Percentiles rank a stretch among this genome's conserved stretches.
Conservation (phyloP, 768 basidiomycete genomes). For the Omphalotus guepiniiformis region DNA sequence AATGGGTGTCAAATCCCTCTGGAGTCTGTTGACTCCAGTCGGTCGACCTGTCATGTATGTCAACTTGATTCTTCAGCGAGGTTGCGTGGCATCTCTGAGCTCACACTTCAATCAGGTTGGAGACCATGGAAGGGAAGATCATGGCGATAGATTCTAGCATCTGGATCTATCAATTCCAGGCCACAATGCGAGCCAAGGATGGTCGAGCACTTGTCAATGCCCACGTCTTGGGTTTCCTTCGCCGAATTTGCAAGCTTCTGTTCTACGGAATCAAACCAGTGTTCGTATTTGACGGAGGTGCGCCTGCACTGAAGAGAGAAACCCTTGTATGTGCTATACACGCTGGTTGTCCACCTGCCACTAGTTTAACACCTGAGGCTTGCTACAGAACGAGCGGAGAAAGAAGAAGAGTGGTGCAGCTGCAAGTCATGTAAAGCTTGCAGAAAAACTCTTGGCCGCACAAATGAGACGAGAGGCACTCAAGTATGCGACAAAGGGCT, state of each 20-base stretch:
- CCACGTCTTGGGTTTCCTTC: slow-evolving; percentile 86
- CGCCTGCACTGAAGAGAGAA: slow-evolving; percentile 81
- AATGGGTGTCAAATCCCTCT: slow-evolving; percentile 98
- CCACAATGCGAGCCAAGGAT: slow-evolving; percentile 98
- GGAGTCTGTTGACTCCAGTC: slow-evolving; percentile 90
- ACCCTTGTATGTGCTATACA: slow-evolving; percentile 77
- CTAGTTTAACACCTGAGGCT: neutral
- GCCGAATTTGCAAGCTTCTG: slow-evolving; percentile 89
- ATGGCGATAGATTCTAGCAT: slow-evolving; percentile 99
- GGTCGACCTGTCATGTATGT: slow-evolving; percentile 89
- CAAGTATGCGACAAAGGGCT: slow-evolving; percentile 45
- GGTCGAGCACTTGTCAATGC: slow-evolving; percentile 88
- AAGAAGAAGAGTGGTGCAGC: slow-evolving; percentile 90
- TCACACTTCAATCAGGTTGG: no score
- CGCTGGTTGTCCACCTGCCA: neutral
- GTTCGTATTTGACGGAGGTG: slow-evolving; percentile 98
- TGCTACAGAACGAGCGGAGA: slow-evolving; percentile 72
- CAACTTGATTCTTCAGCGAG: neutral
- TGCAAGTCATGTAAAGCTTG: slow-evolving; percentile 78
- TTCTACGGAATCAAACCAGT: slow-evolving; percentile 99
- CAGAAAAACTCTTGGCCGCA: slow-evolving; percentile 89
- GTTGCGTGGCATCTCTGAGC: neutral
- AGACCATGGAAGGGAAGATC: slow-evolving; percentile 91
- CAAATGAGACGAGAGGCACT: slow-evolving; percentile 90
- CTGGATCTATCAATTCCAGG: slow-evolving; percentile 99